Base-by-base conservation (phyloP, 352 stramenopile genomes). In the Phytophthora palmivora region DNA sequence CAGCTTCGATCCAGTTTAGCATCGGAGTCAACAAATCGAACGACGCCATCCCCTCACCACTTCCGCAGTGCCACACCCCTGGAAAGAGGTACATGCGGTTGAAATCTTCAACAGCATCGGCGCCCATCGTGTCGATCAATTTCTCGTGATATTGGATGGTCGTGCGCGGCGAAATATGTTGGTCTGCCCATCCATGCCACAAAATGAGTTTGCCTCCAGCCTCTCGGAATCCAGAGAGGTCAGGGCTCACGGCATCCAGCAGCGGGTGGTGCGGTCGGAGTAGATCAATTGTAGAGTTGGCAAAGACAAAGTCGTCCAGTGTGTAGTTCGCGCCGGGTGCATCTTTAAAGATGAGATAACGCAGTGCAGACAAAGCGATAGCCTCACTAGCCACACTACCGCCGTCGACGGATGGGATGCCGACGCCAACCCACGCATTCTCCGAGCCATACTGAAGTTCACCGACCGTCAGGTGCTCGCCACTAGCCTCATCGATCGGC, bases 21-120 rank as follows among this genome's bases (percentile, higher is more conserved):
- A 28, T 28, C 24, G 24, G 24, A 6, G 24, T 28, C 24, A 28
- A 28, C 24, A 28, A 28, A 6, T 28, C 24, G 24, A 28, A 28
- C 2, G 70, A 62, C 8, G 73, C 53, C 66, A 78, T 76, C 2
- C 73, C 73, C 32, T 82, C 61, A 16, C 70, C 73, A 3, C 24
- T 24, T 9, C 73, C 62, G 12, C 72, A 81, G 54, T 81, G 72
- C 53, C 69, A 74, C 24, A 81, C 72, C 18, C 67, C 68, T 1
- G 72, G 68, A 37, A 80, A 64, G 28, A 80, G 28, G 46, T 81
- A 80, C 42, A 80, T 48, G 14, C 67, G 72, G 42, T 75, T 70
- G 26, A 78, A 78, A 11, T 71, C 57, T 6, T 65, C 60, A 3
- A 55, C 59, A 14, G 24, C 44, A 18, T 70, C 53, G 8, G 41